Conservation (phyloP, 2,329 filamentous ascomycete species). For the Exophiala dermatitidis region DNA sequence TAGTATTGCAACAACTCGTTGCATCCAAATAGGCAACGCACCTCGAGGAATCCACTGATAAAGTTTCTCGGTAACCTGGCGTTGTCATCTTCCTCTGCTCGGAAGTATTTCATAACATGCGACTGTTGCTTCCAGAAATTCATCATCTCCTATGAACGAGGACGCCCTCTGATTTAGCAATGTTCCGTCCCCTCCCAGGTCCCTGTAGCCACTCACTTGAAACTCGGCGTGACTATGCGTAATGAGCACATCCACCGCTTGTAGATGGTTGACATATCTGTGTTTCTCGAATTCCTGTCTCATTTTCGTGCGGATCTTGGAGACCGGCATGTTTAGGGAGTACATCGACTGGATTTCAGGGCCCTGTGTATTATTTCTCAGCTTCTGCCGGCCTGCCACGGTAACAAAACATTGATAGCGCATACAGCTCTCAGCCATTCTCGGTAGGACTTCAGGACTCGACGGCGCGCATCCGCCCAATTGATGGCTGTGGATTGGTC, state of each 20-base stretch:
- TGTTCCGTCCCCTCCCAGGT: not conserved
- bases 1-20: too few relatives aligned
- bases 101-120: constrained; percentile 96
- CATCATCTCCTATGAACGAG: constrained; percentile 69
- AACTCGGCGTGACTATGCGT: constrained; percentile 89
- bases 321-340: constrained; percentile 79
- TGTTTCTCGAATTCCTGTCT: constrained; percentile 95
- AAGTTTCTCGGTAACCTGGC: constrained; percentile 77
- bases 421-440: constrained; percentile 95
- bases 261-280: constrained; percentile 83
- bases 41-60: constrained; percentile 92
- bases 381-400: not conserved
- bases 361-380: constrained; percentile 51
- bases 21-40: constrained; percentile 38
- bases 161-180: not conserved
- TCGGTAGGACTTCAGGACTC: constrained; percentile 84
- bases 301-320: constrained; percentile 83
- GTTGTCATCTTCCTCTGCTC: constrained; percentile 72
- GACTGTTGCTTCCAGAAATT: constrained; percentile 99
- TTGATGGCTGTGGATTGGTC: constrained; percentile 59
- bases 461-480: constrained; percentile 78
- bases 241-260: constrained; percentile 79
- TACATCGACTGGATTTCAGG: constrained; percentile 98
- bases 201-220: constrained; percentile 58
- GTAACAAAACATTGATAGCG: not conserved